phyloP scores from a whole-genome alignment of 768 basidiomycete genomes.

The Termitomyces eurrhizus region DNA sequence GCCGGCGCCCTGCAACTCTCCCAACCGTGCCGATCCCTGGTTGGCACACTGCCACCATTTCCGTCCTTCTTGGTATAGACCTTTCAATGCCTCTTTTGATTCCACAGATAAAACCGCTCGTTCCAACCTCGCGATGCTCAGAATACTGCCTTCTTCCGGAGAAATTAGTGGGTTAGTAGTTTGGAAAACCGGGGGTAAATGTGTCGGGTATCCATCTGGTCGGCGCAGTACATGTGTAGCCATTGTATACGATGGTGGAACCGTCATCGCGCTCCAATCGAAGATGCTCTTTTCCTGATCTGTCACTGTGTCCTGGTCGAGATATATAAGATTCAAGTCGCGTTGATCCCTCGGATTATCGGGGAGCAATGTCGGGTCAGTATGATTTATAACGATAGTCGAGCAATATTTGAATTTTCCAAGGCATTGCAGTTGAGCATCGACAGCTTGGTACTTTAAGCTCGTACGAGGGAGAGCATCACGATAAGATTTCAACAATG shows the following conservation, averaged over 20 bases:
- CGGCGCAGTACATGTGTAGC: constrained; percentile 59
- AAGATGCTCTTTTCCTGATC: constrained; percentile 7
- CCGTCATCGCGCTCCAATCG: constrained; percentile 27
- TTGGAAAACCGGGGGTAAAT: constrained; percentile 48
- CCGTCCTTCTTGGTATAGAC: constrained; percentile 34
- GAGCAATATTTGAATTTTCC: constrained; percentile 48
- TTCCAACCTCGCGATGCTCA: constrained; percentile 59
- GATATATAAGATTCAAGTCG: constrained; percentile 59
- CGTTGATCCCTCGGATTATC: constrained; percentile 43
- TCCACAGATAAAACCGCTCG: constrained; percentile 53
- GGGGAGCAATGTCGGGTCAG: constrained; percentile 57
- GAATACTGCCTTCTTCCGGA: constrained; percentile 41
- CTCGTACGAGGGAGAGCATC: constrained; percentile 27
- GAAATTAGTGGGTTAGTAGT: constrained; percentile 70
- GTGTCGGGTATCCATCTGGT: constrained; percentile 29
- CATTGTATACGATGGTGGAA: constrained; percentile 52
- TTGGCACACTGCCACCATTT: constrained; percentile 44
- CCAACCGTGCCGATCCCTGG: constrained; percentile 34
- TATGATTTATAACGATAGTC: constrained; percentile 69
- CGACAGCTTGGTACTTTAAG: constrained; percentile 27
- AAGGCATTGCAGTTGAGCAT: constrained; percentile 45
- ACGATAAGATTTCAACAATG: constrained; percentile 46
- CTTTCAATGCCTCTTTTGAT: constrained; percentile 48
- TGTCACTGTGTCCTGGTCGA: constrained; percentile 8
- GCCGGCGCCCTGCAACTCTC: constrained; percentile 50